Conservation (phyloP, 495 filamentous ascomycete species). For the Tricharina praecox region DNA sequence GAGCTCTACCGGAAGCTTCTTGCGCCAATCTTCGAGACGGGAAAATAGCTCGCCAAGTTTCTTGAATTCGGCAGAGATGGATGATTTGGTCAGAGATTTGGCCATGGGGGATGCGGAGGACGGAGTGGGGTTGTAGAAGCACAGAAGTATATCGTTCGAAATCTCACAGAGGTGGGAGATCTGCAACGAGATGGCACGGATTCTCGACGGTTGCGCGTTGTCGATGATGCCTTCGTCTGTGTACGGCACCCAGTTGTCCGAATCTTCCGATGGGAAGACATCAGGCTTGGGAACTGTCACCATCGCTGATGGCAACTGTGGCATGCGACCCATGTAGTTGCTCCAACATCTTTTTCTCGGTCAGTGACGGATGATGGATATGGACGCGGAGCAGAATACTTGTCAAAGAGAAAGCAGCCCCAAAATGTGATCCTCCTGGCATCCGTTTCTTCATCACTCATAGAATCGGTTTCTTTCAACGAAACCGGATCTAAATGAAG, state of each 20-base stretch:
- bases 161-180: slow-evolving; percentile 79
- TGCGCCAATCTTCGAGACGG: slow-evolving; percentile 79
- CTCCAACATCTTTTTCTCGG: slow-evolving; percentile 68
- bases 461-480: slow-evolving; percentile 35
- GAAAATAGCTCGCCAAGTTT: slow-evolving; percentile 83
- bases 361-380: slow-evolving; percentile 15
- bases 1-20: slow-evolving; percentile 67
- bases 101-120: slow-evolving; percentile 32
- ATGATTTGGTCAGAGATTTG: slow-evolving; percentile 38
- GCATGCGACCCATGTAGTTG: slow-evolving; percentile 86
- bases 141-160: slow-evolving; percentile 70
- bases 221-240: slow-evolving; percentile 57
- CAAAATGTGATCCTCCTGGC: slow-evolving; percentile 84
- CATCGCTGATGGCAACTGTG: slow-evolving; percentile 61
- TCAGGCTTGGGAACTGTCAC: slow-evolving; percentile 77
- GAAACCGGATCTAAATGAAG: slow-evolving; percentile 56
- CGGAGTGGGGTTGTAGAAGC: slow-evolving; percentile 71
- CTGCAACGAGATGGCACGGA: slow-evolving; percentile 64
- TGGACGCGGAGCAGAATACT: slow-evolving; percentile 31
- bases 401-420: slow-evolving; percentile 97
- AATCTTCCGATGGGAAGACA: slow-evolving; percentile 78
- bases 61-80: slow-evolving; percentile 56
- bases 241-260: slow-evolving; percentile 72
- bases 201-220: slow-evolving; percentile 63
- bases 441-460: slow-evolving; percentile 73